Base-by-base conservation (phyloP, 176 grass and related monocot genomes). In the Avena eriantha region DNA sequence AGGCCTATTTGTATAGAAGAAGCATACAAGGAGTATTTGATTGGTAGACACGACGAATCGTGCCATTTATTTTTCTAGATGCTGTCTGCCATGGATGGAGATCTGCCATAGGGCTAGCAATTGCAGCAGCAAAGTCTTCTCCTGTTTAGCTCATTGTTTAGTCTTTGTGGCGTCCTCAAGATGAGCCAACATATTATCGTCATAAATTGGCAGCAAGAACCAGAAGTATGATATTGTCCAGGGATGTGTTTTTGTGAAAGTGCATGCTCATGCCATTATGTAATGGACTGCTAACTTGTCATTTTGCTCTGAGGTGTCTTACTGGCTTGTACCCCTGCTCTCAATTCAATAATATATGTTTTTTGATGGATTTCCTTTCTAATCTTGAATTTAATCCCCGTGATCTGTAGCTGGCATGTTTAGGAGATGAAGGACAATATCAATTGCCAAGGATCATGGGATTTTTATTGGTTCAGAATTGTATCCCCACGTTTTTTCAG, bases 371-470 rank as follows among this genome's bases (percentile, higher is more conserved):
- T 41, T 41, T 41, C 6, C 39, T 41, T 41, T 4, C 5, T 41
- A 41, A 41, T 41, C 39, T 5, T 4, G 1, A 41, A 41, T 41
- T 41, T 4, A 70, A 71, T 19, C 29, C 65, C 34, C 66, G 13
- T 71, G 19, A 31, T 70, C 34, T 41, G 5, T 31, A 82, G 80
- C 80, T 82, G 49, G 66, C 21, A 56, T 71, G 65, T 41, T 26
- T 54, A 54, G 66, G 31, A 14, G 10, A 82, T 7, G 78, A 73
- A 55, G 56, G 56, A 66, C 82, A 83, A 18, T 82, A 93, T 57
- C 85, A 70, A 80, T 79, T 80, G 21, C 58, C 13, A 90, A 56
- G 45, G 86, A 86, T 68, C 73, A 84, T 12, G 39, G 81, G 76
- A 79, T 88, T 36, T 61, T 61, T 43, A 74, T 80, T 79, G 77